phyloP scores from a whole-genome alignment of 768 basidiomycete species.

The Mycena epipterygia region DNA sequence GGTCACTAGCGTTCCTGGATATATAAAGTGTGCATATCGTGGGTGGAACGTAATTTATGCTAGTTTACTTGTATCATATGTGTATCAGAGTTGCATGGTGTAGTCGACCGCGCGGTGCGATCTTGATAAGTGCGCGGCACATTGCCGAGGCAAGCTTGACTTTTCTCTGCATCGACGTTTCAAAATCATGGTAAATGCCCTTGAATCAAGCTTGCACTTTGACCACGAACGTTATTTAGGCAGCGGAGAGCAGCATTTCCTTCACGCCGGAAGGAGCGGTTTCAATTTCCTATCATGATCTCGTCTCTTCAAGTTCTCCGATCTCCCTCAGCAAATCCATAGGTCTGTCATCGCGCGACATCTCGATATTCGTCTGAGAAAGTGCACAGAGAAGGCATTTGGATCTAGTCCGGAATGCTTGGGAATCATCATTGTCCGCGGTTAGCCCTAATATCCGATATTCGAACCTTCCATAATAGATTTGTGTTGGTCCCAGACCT shows the following conservation, averaged over 20 bases:
- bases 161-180: neutral
- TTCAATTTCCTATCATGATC: slow-evolving; percentile 71
- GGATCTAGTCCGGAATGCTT: slow-evolving; percentile 82
- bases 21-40: neutral
- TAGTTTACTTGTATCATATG: slow-evolving; percentile 16
- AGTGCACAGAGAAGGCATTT: slow-evolving; percentile 77
- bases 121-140: neutral
- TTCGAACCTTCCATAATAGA: neutral
- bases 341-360: slow-evolving; percentile 52
- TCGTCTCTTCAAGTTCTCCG: slow-evolving; percentile 69
- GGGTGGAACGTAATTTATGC: slow-evolving; percentile 16
- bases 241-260: slow-evolving; percentile 16
- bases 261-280: slow-evolving; percentile 66
- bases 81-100: slow-evolving; percentile 1
- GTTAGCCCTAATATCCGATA: neutral
- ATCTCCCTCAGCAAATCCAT: slow-evolving; percentile 70
- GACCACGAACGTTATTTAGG: neutral
- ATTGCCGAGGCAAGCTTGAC: neutral
- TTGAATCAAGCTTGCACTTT: too few species aligned
- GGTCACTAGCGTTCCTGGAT: slow-evolving; percentile 11
- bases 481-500: slow-evolving; percentile 56
- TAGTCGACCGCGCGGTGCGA: neutral
- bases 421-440: slow-evolving; percentile 86
- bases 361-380: neutral
- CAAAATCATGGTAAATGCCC: slow-evolving; percentile 2